phyloP scores from a whole-genome alignment of 176 grass and related monocot genomes.

The Cenchrus fungigraminus region DNA sequence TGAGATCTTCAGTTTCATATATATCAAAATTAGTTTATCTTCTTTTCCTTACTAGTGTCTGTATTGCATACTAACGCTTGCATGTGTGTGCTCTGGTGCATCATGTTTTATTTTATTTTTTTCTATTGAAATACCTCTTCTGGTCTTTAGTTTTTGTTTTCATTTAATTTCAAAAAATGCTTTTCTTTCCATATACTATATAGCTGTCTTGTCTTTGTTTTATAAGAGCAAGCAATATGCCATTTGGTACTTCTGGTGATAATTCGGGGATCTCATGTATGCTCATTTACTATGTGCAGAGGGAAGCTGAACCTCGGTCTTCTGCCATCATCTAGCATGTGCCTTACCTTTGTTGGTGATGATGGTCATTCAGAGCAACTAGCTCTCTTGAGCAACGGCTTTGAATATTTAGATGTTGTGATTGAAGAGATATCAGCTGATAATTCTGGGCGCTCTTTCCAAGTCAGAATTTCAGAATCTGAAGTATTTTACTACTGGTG shows the following conservation, averaged over 20 bases:
- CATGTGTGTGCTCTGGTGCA: not conserved
- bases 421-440: slow-evolving; percentile 89
- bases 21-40: not conserved
- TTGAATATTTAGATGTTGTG: slow-evolving; percentile 46
- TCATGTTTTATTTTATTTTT: not conserved
- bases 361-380: slow-evolving; percentile 69
- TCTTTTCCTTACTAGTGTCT: not conserved
- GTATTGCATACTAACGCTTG: not conserved
- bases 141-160: not conserved
- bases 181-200: not conserved
- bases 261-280: slow-evolving; percentile 29
- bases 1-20: not conserved
- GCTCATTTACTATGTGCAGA: slow-evolving; percentile 54
- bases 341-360: slow-evolving; percentile 72
- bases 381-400: slow-evolving; percentile 51
- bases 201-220: not conserved
- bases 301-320: slow-evolving; percentile 77
- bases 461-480: slow-evolving; percentile 62
- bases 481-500: slow-evolving; percentile 90
- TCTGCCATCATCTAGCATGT: slow-evolving; percentile 72
- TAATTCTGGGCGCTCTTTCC: slow-evolving; percentile 77
- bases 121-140: not conserved
- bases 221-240: not conserved
- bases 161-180: not conserved
- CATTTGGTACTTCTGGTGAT: not conserved